Percentiles rank a stretch among this genome's conserved stretches.
phyloP scores from a whole-genome alignment of 1,284 basidiomycete genomes.

The Mycena sp. region DNA sequence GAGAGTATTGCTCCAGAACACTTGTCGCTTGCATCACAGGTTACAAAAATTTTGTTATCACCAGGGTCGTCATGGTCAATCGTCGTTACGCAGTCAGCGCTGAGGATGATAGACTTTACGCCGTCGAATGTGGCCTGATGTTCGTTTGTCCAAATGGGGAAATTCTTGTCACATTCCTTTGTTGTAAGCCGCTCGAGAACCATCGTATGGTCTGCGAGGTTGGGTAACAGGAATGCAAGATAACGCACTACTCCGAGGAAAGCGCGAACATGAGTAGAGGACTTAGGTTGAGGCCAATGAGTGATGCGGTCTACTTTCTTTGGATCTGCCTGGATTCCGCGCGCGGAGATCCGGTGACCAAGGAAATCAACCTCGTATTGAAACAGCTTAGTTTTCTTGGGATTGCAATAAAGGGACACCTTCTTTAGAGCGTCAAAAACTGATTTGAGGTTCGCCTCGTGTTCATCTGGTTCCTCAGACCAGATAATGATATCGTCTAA shows the following conservation, averaged over 20 bases:
- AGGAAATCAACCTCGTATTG: slow-evolving; percentile 20
- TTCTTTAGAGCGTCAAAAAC: slow-evolving; percentile 34
- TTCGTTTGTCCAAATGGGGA: too few relatives aligned
- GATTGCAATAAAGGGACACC: slow-evolving; percentile 36
- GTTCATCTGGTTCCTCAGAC: slow-evolving; percentile 46
- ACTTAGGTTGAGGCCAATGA: slow-evolving; percentile 38
- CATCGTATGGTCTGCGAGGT: too few relatives aligned
- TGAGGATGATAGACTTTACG: slow-evolving; percentile 45
- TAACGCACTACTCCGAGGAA: too few relatives aligned
- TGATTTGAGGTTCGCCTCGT: slow-evolving; percentile 39
- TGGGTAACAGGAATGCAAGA: too few relatives aligned
- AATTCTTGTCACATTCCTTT: too few relatives aligned
- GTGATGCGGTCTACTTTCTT: slow-evolving; percentile 35
- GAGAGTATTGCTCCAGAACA: slow-evolving; percentile 44
- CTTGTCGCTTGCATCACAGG: slow-evolving; percentile 44
- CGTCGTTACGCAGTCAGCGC: slow-evolving; percentile 38
- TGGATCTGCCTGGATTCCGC: slow-evolving; percentile 36
- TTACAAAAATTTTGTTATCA: slow-evolving; percentile 49
- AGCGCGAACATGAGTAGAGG: slow-evolving; percentile 40
- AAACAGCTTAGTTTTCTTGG: slow-evolving; percentile 40
- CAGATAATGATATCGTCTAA: slow-evolving; percentile 56
- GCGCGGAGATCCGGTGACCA: slow-evolving; percentile 29
- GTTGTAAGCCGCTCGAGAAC: too few relatives aligned
- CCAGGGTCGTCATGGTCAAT: too few relatives aligned
- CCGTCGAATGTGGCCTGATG: slow-evolving; percentile 46